A percentile compares a stretch with the other conserved stretches of the same genome.
These are phyloP conservation scores for Apiospora pterosperma DNA, from an alignment of 2,329 filamentous ascomycete genomes.

Conservation along the genomic window DNA sequence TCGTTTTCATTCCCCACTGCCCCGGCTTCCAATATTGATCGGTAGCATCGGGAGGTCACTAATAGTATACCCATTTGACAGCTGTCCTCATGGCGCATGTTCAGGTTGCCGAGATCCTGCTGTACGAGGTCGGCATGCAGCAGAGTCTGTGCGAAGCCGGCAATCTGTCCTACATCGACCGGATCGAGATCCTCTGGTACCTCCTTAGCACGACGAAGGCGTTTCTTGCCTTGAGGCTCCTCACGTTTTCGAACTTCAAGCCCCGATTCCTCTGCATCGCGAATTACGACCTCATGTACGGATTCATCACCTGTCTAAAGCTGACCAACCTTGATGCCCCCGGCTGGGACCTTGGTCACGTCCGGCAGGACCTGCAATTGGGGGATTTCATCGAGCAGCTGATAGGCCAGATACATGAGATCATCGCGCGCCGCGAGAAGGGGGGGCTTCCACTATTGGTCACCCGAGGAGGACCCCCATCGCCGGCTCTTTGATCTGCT, in stretches of 20 bases:
- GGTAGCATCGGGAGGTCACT: too few species aligned
- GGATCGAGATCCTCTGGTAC: conserved; percentile 42
- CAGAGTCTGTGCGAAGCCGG: conserved; percentile 30
- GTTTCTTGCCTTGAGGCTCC: conserved; percentile 33
- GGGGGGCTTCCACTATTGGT: background rate
- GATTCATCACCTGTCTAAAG: conserved; percentile 43
- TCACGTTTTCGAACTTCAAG: conserved; percentile 18
- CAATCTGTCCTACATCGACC: conserved; percentile 33
- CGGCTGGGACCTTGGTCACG: conserved; percentile 41
- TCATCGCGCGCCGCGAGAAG: background rate
- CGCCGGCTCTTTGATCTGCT: background rate
- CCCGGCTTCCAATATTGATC: fast-evolving
- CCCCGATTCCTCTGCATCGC: conserved; percentile 41
- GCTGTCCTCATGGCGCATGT: conserved; percentile 39
- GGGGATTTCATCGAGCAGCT: conserved; percentile 26
- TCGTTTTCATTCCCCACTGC: too few species aligned
- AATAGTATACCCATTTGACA: conserved; percentile 13
- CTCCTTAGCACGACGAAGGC: conserved; percentile 38
- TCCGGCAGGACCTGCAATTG: conserved; percentile 33
- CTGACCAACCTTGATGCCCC: conserved; percentile 42
- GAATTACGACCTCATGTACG: conserved; percentile 45
- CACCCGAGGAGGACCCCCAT: background rate
- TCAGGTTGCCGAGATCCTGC: conserved; percentile 42
- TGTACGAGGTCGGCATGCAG: conserved; percentile 44
- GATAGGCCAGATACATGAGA: conserved; percentile 24